Evolutionary conservation across 2,329 filamentous ascomycete genomes (phyloP).

Genomic region (Colletotrichum eleusines): DNA sequence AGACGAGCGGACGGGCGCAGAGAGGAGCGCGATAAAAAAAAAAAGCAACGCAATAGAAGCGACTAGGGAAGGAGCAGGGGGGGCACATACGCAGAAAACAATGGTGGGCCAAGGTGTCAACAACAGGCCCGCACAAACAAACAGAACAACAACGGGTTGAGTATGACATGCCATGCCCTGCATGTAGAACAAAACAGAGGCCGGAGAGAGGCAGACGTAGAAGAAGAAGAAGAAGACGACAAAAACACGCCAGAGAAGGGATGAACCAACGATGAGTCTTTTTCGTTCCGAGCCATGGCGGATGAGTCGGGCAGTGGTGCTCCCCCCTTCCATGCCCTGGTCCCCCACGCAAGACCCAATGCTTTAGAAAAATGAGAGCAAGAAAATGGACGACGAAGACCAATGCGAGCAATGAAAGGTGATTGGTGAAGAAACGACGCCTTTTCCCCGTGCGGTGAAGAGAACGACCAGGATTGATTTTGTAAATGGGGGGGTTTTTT

Average conservation of each 20-base stretch:
- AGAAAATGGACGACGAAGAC: neutral
- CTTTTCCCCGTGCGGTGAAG: neutral
- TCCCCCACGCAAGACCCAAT: neutral
- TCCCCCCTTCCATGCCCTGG: neutral
- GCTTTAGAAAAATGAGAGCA: neutral
- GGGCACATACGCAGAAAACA: neutral
- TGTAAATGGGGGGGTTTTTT: neutral
- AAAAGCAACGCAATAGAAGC: neutral
- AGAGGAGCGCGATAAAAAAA: neutral
- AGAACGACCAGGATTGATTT: neutral
- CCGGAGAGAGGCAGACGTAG: neutral
- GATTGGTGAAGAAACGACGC: conserved; percentile 4
- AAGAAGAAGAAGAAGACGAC: neutral
- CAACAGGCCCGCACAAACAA: neutral
- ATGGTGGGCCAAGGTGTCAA: neutral
- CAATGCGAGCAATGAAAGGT: neutral
- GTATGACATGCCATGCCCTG: neutral
- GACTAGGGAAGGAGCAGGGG: neutral
- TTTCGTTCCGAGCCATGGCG: no score
- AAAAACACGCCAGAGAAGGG: neutral
- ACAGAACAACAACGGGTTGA: neutral
- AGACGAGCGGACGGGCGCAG: neutral
- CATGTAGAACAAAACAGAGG: neutral
- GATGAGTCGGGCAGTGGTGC: no score
- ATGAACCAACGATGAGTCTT: neutral